Percentiles rank a stretch among this genome's conserved stretches.
These are phyloP conservation scores for Ampelocalamus luodianensis DNA, from an alignment of 176 grass and related monocot species.

Conservation along the genomic window DNA sequence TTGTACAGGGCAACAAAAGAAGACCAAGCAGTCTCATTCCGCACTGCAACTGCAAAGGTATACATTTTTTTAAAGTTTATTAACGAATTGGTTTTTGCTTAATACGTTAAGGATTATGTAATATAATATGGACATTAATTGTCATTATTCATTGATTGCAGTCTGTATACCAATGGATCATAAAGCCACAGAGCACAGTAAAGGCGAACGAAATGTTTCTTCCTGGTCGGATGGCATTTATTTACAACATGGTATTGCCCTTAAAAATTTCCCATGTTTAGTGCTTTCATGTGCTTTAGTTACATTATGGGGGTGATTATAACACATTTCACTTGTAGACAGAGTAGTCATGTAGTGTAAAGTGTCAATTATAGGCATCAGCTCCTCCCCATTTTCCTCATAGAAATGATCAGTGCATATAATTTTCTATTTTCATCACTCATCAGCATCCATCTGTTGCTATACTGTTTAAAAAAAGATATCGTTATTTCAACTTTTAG, in stretches of 20 bases:
- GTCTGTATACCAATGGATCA: slow-evolving; percentile 97
- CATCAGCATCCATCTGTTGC: background rate
- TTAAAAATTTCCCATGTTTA: slow-evolving; percentile 16
- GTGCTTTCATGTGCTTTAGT: slow-evolving; percentile 42
- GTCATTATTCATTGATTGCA: slow-evolving; percentile 48
- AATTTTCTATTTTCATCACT: background rate
- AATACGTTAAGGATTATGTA: background rate
- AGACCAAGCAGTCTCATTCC: slow-evolving; percentile 73
- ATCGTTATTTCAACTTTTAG: background rate
- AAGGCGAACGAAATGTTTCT: slow-evolving; percentile 96
- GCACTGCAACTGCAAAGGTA: slow-evolving; percentile 94
- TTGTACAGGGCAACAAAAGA: slow-evolving; percentile 68
- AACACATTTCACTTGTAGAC: slow-evolving; percentile 3
- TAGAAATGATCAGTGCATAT: background rate
- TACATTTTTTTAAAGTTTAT: slow-evolving; percentile 26
- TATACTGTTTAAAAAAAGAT: background rate
- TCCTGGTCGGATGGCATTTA: slow-evolving; percentile 95
- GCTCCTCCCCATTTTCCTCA: slow-evolving; percentile 5
- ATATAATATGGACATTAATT: slow-evolving; percentile 34
- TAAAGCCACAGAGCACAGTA: slow-evolving; percentile 84
- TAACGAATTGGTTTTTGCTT: background rate
- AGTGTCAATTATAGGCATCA: background rate
- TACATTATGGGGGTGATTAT: background rate
- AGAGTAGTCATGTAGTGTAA: background rate
- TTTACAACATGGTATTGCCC: slow-evolving; percentile 86